Evolutionary conservation across 805 yeast genomes (phyloP).

Genomic region (Scheffersomyces ergatensis): DNA sequence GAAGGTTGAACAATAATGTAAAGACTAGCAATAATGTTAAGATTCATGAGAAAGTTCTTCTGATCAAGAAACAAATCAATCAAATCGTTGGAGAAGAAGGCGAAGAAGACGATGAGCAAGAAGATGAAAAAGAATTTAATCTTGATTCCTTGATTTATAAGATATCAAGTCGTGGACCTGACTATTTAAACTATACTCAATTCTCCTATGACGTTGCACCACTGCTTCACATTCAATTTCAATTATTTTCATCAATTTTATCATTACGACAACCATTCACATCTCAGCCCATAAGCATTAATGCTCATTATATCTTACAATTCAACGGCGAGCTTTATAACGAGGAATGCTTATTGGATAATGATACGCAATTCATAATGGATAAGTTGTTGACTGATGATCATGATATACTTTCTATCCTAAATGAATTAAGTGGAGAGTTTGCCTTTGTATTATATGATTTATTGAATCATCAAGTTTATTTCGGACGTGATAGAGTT

Average conservation of each 20-base stretch:
- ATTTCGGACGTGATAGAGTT: constrained; percentile 79
- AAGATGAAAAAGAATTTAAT: background rate
- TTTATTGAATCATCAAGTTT: constrained; percentile 34
- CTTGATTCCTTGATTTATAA: constrained; percentile 40
- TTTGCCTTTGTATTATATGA: constrained; percentile 68
- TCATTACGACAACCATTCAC: constrained; percentile 79
- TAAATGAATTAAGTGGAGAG: constrained; percentile 68
- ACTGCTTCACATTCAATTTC: too few relatives aligned
- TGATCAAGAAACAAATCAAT: constrained; percentile 7
- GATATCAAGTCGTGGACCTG: constrained; percentile 64
- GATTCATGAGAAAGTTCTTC: constrained; percentile 4
- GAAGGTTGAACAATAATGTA: constrained; percentile 24
- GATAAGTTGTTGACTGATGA: constrained; percentile 21
- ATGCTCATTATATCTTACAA: constrained; percentile 46
- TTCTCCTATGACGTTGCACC: constrained; percentile 5
- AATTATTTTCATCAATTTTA: constrained; percentile 68
- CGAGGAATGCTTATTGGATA: constrained; percentile 44
- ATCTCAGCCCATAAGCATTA: constrained; percentile 55
- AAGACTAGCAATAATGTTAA: constrained; percentile 12
- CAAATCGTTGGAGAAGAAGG: constrained; percentile 2
- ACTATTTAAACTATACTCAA: constrained; percentile 32
- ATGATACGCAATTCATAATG: constrained; percentile 64
- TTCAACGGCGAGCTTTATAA: constrained; percentile 92
- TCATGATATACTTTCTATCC: constrained; percentile 37
- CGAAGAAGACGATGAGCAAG: background rate